Conservation (phyloP, 1,284 basidiomycete genomes). For the Ganoderma leucocontextum region DNA sequence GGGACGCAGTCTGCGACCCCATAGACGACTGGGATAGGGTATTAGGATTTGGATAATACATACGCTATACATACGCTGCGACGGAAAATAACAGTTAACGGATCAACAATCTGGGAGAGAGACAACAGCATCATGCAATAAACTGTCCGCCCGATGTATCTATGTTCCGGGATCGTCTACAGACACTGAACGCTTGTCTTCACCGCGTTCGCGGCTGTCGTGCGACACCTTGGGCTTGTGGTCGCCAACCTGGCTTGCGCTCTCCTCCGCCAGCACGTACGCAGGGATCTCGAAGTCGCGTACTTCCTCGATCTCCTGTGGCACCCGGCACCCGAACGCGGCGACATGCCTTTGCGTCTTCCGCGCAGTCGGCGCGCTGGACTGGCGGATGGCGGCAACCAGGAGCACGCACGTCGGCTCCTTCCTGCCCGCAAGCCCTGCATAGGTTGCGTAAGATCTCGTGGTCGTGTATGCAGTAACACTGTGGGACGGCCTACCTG, state of each 20-base stretch:
- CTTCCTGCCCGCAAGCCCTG: constrained; percentile 32
- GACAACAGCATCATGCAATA: constrained; percentile 13
- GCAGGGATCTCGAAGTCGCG: constrained; percentile 57
- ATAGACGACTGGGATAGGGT: constrained; percentile 13
- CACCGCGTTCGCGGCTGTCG: constrained; percentile 5
- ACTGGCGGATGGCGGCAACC: constrained; percentile 58
- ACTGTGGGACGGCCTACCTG: constrained; percentile 20
- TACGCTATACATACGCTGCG: constrained; percentile 32
- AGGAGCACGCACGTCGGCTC: constrained; percentile 50
- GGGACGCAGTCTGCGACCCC: constrained; percentile 11
- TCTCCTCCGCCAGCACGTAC: constrained; percentile 45
- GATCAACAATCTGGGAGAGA: background rate
- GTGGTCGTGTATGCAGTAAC: constrained; percentile 12
- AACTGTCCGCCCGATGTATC: constrained; percentile 6
- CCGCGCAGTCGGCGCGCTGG: constrained; percentile 51
- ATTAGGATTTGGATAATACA: constrained; percentile 22
- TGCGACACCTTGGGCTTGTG: constrained; percentile 22
- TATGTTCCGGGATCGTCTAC: constrained; percentile 4
- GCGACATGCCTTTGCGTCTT: constrained; percentile 61
- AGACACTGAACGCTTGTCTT: background rate
- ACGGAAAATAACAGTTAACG: constrained; percentile 7
- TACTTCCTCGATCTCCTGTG: constrained; percentile 53
- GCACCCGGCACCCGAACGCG: constrained; percentile 65
- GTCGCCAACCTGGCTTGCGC: constrained; percentile 18
- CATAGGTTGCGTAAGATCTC: constrained; percentile 27